These are phyloP conservation scores for Paraphoma sp. DNA, from an alignment of 2,329 filamentous ascomycete species.

Conservation along the genomic window DNA sequence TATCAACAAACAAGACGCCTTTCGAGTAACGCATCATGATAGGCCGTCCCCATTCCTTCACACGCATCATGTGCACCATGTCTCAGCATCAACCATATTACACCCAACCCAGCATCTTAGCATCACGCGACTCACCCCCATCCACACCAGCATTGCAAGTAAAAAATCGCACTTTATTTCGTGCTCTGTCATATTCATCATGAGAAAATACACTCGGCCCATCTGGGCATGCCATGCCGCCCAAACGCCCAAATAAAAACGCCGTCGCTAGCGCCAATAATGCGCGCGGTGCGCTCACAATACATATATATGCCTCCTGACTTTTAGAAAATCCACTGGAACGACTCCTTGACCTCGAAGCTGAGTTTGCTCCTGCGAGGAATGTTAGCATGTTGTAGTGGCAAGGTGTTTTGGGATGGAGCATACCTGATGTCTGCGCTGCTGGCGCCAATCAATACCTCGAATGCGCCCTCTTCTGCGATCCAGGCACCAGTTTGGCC, in stretches of 20 bases:
- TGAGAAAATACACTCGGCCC: not conserved
- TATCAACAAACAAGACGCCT: no score
- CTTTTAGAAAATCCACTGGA: conserved; percentile 67
- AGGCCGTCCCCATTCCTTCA: not conserved
- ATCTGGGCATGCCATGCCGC: not conserved
- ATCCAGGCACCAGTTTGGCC: conserved; percentile 62
- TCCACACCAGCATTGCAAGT: no score
- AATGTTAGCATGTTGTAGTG: conserved; percentile 17
- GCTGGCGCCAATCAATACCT: conserved; percentile 67
- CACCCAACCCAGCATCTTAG: not conserved
- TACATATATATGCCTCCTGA: not conserved
- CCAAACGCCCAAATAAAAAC: not conserved
- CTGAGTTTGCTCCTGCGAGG: conserved; percentile 52
- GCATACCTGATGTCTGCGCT: conserved; percentile 68
- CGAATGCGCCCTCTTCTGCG: conserved; percentile 69
- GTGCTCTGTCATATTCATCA: not conserved
- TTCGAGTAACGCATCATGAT: not conserved
- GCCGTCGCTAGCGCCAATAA: not conserved
- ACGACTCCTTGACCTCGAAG: conserved; percentile 69
- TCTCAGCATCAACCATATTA: not conserved
- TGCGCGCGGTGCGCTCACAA: not conserved
- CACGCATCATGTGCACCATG: not conserved
- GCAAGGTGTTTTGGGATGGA: not conserved
- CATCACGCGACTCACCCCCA: not conserved
- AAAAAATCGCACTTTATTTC: not conserved